Evolutionary conservation across 2,329 filamentous ascomycete species (phyloP).

Genomic region (Clarireedia homoeocarpa): DNA sequence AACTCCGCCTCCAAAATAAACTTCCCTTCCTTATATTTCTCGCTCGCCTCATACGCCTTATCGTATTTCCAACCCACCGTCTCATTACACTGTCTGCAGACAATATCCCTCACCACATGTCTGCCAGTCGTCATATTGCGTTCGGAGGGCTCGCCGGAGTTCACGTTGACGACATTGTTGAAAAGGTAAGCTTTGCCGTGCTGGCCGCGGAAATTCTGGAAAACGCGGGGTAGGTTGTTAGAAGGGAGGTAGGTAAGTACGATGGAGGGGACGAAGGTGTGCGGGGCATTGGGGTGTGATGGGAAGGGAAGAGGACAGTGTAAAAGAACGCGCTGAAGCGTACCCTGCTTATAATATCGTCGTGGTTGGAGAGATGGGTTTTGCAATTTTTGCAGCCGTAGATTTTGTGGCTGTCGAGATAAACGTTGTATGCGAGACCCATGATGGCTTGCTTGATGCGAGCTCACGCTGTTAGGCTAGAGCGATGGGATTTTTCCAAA

Average conservation of each 20-base stretch:
- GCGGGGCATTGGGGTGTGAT: neutral
- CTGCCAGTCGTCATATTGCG: constrained; percentile 97
- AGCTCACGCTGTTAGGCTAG: no score
- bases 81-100: constrained; percentile 83
- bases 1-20: constrained; percentile 92
- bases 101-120: constrained; percentile 90
- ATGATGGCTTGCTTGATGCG: constrained; percentile 37
- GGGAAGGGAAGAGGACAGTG: neutral
- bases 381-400: constrained; percentile 95
- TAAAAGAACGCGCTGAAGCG: constrained; percentile 28
- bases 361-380: constrained; percentile 87
- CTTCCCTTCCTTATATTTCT: constrained; percentile 99
- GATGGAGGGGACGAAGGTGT: neutral
- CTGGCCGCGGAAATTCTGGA: constrained; percentile 92
- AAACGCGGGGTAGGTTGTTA: neutral
- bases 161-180: constrained; percentile 87
- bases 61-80: constrained; percentile 99
- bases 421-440: constrained; percentile 88
- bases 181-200: constrained; percentile 98
- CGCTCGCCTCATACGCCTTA: constrained; percentile 81
- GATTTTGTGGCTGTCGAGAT: constrained; percentile 78
- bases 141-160: constrained; percentile 75
- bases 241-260: neutral
- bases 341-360: constrained; percentile 92
- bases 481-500: no score